Percentiles rank a stretch among this genome's conserved stretches.
These are phyloP conservation scores for Dactylellina cionopaga DNA, from an alignment of 2,329 filamentous ascomycete species.

Conservation along the genomic window DNA sequence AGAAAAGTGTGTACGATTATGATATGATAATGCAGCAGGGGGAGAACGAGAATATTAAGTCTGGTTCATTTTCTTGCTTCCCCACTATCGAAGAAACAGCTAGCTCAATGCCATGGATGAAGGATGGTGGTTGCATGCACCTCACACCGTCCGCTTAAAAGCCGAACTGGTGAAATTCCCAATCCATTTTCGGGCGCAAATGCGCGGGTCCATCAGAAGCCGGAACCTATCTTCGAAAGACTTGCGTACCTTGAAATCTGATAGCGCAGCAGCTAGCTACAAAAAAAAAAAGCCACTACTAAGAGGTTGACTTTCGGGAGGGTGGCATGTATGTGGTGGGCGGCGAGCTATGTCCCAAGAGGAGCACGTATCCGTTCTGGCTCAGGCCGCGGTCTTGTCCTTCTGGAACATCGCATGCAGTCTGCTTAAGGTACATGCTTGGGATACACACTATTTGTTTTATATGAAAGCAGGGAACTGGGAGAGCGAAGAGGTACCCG, in stretches of 20 bases:
- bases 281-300: not conserved
- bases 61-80: constrained; percentile 12
- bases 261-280: not conserved
- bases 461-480: constrained; percentile 13
- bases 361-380: constrained; percentile 32
- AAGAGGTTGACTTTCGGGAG: no score
- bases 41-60: constrained; percentile 8
- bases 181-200: constrained; percentile 51
- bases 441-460: constrained; percentile 2
- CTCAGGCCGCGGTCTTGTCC: constrained; percentile 23
- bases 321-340: no score
- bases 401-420: constrained; percentile 51
- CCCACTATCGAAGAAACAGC: constrained; percentile 26
- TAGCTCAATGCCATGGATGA: constrained; percentile 26
- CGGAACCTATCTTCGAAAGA: not conserved
- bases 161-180: constrained; percentile 17
- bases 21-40: constrained; percentile 46
- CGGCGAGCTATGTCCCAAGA: constrained; percentile 11
- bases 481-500: no score
- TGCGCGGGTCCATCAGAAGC: constrained; percentile 43
- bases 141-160: constrained; percentile 21
- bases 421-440: constrained; percentile 23
- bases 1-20: constrained; percentile 53
- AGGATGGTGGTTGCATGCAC: constrained; percentile 19
- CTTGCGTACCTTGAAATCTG: not conserved